Base-by-base conservation (phyloP, 129 eudicot species). In the Rutidosis leptorrhynchoides region DNA sequence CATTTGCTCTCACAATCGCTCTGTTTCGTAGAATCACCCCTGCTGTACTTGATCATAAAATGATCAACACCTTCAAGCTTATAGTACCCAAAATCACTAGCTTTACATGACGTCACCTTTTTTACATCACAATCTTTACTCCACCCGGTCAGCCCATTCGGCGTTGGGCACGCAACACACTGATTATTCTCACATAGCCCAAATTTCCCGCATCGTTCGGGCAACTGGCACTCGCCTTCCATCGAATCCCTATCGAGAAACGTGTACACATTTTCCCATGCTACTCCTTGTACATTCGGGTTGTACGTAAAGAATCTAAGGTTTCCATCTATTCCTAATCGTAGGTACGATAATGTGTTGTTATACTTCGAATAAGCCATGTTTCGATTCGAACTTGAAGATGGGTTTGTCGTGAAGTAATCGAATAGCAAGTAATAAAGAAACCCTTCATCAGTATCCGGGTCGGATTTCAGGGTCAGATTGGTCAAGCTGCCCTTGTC, bases 21-120 rank as follows among this genome's bases (percentile, higher is more conserved):
- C 28, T 78, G 82, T 35, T 76, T 68, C 22, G 52, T 78, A 0
- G 75, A 37, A 19, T 56, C 78, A 0, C 87, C 91, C 60, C 79
- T 76, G 0, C 76, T 77, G 49, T 82, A 85, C 63, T 65, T 79
- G 6, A 78, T 77, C 28, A 69, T 65, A 27, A 68, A 85, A 74
- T 85, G 87, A 35, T 85, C 83, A 49, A 79, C 87, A 0, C 92
- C 87, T 29, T 80, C 57, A 12, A 80, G 48, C 62, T 65, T 70
- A n/a, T 74, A 80, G 21, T 82, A 82, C 33, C 43, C 20, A 12
- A 78, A 80, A 6, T 78, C 78, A 48, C 65, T 57, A 30, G 51
- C 62, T 33, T 73, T 71, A 15, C 74, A 78, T 37, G 78, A 78
- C 16, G 76, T 19, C 60, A 66, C 78, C 32, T 67, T 72, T 14